Percentiles rank a stretch among this genome's conserved stretches.
Evolutionary conservation across 2,329 filamentous ascomycete species (phyloP).

Genomic region (Dactylonectria macrodidyma): DNA sequence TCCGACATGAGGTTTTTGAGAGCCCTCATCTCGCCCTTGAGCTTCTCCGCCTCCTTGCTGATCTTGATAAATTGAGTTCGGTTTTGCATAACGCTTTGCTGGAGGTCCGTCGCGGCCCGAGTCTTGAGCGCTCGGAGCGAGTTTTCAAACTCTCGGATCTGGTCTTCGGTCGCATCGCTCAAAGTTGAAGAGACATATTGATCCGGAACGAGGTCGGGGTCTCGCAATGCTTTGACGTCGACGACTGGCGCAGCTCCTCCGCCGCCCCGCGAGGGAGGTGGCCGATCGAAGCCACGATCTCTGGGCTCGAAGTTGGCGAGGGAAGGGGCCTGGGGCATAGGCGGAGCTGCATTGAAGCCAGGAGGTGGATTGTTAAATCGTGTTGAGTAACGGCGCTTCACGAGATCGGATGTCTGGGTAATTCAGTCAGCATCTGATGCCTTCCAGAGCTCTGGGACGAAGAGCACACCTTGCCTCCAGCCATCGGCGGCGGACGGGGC

Average conservation of each 20-base stretch:
- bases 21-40: conserved; percentile 95
- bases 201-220: conserved; percentile 84
- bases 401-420: conserved; percentile 80
- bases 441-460: conserved; percentile 23
- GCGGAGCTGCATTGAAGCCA: conserved; percentile 79
- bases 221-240: conserved; percentile 83
- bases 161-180: conserved; percentile 87
- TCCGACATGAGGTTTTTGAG: conserved; percentile 93
- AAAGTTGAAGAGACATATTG: conserved; percentile 83
- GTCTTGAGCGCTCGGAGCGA: conserved; percentile 83
- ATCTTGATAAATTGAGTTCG: conserved; percentile 99
- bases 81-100: conserved; percentile 97
- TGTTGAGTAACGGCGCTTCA: conserved; percentile 95
- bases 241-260: conserved; percentile 75
- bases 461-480: conserved; percentile 68
- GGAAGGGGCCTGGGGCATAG: conserved; percentile 78
- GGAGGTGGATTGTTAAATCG: conserved; percentile 85
- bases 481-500: conserved; percentile 64
- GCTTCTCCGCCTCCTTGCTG: conserved; percentile 97
- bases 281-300: conserved; percentile 58
- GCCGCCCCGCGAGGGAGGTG: conserved; percentile 67
- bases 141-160: conserved; percentile 86
- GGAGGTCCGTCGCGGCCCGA: conserved; percentile 85
- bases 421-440: conserved; percentile 37
- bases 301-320: conserved; percentile 71